These are phyloP conservation scores for Fusarium lateritium DNA, from an alignment of 2,329 filamentous ascomycete genomes.

Conservation along the genomic window DNA sequence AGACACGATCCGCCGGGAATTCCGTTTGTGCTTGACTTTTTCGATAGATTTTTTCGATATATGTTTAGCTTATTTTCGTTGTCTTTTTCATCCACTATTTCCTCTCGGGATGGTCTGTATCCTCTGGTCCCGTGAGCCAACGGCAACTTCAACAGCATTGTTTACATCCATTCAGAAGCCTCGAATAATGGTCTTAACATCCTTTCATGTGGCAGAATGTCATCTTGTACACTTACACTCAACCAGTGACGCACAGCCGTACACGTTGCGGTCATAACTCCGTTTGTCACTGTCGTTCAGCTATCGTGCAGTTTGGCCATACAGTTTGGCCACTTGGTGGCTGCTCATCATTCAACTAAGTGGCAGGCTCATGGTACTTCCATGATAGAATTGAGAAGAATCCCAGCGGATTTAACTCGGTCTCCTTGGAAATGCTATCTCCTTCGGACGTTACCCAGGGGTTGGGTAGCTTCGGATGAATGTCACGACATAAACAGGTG, in stretches of 20 bases:
- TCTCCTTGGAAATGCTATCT: neutral
- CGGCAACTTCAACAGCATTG: too few relatives aligned
- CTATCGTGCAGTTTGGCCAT: neutral
- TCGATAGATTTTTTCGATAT: too few relatives aligned
- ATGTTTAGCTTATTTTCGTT: too few relatives aligned
- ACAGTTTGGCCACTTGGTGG: neutral
- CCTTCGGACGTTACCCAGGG: neutral
- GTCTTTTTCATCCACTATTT: too few relatives aligned
- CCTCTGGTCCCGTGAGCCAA: too few relatives aligned
- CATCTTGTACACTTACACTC: neutral
- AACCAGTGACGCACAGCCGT: neutral
- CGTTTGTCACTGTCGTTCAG: neutral
- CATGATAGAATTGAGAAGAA: neutral
- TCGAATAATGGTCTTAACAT: too few relatives aligned
- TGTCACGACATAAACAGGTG: slow-evolving; percentile 29
- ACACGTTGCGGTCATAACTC: neutral
- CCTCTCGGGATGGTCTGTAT: too few relatives aligned
- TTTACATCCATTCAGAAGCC: too few relatives aligned
- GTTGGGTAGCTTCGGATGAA: slow-evolving; percentile 7
- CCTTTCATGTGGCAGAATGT: too few relatives aligned
- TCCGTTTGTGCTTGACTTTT: too few relatives aligned
- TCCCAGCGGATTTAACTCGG: neutral
- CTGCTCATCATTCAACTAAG: neutral
- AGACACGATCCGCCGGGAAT: too few relatives aligned
- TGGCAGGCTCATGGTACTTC: slow-evolving; percentile 22